These are phyloP conservation scores for Curvularia sp. DNA, from an alignment of 2,329 filamentous ascomycete genomes.

Conservation along the genomic window DNA sequence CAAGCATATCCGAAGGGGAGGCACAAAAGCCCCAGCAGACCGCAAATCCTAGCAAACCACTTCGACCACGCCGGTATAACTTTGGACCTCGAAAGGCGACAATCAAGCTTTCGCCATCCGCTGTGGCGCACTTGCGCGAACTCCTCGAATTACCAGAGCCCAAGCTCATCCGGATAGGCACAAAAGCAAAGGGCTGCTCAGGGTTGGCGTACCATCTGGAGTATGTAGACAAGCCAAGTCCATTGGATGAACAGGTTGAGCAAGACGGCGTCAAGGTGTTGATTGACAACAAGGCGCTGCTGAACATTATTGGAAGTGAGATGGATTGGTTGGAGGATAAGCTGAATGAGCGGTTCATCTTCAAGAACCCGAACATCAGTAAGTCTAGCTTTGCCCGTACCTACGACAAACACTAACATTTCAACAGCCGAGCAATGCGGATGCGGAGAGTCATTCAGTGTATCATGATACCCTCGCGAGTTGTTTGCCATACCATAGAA, in stretches of 20 bases:
- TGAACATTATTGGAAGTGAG: conserved; percentile 97
- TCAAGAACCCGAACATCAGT: conserved; percentile 98
- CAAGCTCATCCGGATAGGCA: conserved; percentile 92
- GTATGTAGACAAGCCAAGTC: conserved; percentile 88
- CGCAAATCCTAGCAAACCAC: conserved; percentile 53
- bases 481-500: conserved; percentile 25
- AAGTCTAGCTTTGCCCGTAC: conserved; percentile 55
- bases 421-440: conserved; percentile 89
- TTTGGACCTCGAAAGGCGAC: conserved; percentile 86
- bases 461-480: conserved; percentile 47
- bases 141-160: conserved; percentile 85
- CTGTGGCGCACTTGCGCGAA: conserved; percentile 77
- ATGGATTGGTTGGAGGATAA: conserved; percentile 99
- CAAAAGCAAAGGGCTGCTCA: conserved; percentile 92
- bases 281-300: conserved; percentile 95
- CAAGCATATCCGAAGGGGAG: conserved; percentile 66
- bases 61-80: conserved; percentile 68
- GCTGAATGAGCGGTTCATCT: conserved; percentile 88
- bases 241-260: conserved; percentile 90
- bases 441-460: conserved; percentile 91
- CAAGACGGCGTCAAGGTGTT: conserved; percentile 96
- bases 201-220: conserved; percentile 92
- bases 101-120: conserved; percentile 81
- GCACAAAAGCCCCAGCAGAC: conserved; percentile 66
- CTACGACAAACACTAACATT: conserved; percentile 30